Percentiles rank a stretch among this genome's conserved stretches.
phyloP scores from a whole-genome alignment of 1,284 basidiomycete species.

The Trametes sp. region DNA sequence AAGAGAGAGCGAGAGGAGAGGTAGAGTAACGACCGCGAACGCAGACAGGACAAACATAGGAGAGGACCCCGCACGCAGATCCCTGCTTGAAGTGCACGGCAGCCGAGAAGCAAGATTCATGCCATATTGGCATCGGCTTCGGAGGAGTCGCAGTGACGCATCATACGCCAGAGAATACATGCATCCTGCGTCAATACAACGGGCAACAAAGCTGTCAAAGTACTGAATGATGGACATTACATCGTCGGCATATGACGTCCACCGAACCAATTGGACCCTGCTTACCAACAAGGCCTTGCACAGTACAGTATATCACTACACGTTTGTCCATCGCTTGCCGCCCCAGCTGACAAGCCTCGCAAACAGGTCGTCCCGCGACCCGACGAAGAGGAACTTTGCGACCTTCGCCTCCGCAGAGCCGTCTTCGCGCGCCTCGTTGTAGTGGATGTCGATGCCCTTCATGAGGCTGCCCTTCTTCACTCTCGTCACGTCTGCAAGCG shows the following conservation, averaged over 20 bases:
- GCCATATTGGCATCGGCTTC: constrained; percentile 7
- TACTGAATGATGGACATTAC: neutral
- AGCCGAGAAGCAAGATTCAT: neutral
- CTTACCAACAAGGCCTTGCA: neutral
- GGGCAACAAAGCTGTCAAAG: constrained; percentile 9
- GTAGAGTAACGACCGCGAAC: neutral
- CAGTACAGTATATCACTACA: constrained; percentile 6
- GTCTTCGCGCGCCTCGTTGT: constrained; percentile 43
- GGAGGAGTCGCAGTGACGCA: constrained; percentile 9
- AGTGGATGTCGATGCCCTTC: constrained; percentile 60
- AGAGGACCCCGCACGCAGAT: neutral
- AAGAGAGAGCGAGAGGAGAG: too few species aligned
- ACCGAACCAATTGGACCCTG: neutral
- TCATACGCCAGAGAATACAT: neutral
- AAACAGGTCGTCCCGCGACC: constrained; percentile 69
- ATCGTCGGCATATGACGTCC: neutral
- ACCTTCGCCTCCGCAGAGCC: constrained; percentile 47
- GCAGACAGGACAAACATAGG: neutral
- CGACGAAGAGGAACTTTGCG: constrained; percentile 67
- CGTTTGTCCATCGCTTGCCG: constrained; percentile 48
- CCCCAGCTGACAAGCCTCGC: constrained; percentile 65
- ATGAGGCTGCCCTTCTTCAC: constrained; percentile 65
- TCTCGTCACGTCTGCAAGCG: constrained; percentile 54
- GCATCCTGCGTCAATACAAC: constrained; percentile 1
- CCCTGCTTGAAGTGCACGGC: neutral